Conservation (phyloP, 768 basidiomycete genomes). For the Suillus fuscotomentosus region DNA sequence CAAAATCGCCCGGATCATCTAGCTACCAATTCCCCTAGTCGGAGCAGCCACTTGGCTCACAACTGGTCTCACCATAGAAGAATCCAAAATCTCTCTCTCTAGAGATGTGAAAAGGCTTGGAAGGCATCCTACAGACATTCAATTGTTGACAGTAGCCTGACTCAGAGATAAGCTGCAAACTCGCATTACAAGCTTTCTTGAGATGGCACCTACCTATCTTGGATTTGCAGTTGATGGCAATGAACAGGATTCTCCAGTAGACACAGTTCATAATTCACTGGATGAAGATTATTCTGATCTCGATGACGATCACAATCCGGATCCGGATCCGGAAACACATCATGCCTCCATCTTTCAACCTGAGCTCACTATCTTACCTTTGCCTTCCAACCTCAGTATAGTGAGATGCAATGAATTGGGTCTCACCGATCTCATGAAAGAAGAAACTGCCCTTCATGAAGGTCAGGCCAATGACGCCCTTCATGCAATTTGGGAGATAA, state of each 20-base stretch:
- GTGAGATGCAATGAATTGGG: neutral
- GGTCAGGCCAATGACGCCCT: constrained; percentile 19
- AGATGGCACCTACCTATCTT: neutral
- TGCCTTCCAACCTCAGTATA: neutral
- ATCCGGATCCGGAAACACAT: neutral
- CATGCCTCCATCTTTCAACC: neutral
- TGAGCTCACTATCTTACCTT: neutral
- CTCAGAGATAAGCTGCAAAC: too few species aligned
- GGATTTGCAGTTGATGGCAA: neutral
- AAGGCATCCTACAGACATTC: too few species aligned
- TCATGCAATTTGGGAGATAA: constrained; percentile 10
- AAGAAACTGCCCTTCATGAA: constrained; percentile 9
- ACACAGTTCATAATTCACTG: too few species aligned
- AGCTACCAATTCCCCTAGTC: too few species aligned
- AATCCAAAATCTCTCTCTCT: too few species aligned
- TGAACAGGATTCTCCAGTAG: neutral
- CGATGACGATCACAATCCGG: neutral
- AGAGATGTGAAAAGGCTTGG: too few species aligned
- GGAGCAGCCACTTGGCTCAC: too few species aligned
- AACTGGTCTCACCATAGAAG: too few species aligned
- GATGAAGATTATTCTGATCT: neutral
- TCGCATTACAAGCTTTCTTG: neutral
- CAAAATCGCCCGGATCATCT: too few species aligned
- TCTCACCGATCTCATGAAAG: neutral
- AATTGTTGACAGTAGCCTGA: too few species aligned